phyloP scores from a whole-genome alignment of 2,329 filamentous ascomycete genomes.

The Verticillium nubilum region DNA sequence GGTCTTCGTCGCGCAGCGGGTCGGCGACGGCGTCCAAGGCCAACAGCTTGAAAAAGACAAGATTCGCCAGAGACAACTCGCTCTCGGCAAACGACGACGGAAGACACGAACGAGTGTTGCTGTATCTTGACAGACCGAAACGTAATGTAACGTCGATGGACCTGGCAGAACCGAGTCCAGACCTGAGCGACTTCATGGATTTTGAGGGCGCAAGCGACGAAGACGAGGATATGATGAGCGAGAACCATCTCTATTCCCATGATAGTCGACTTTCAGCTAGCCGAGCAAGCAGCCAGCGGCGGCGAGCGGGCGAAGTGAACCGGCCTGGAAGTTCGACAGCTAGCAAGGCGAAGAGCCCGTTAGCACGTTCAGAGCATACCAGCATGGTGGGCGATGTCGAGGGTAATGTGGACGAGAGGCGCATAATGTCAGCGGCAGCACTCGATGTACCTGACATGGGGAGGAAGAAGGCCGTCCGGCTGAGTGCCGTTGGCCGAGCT shows the following conservation, averaged over 20 bases:
- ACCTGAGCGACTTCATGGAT: conserved; percentile 33
- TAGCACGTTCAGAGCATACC: neutral
- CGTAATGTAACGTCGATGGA: conserved; percentile 18
- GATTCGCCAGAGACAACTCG: neutral
- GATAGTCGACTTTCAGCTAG: neutral
- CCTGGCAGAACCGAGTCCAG: conserved; percentile 24
- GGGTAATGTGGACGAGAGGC: neutral
- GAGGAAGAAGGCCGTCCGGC: conserved; percentile 34
- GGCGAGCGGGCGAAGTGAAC: neutral
- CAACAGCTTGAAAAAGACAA: conserved; percentile 1
- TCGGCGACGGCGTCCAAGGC: neutral
- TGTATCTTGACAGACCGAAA: conserved; percentile 24
- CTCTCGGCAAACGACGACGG: conserved; percentile 2
- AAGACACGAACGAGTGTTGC: conserved; percentile 22
- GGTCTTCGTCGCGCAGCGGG: neutral
- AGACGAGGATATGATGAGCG: conserved; percentile 10
- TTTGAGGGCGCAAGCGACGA: conserved; percentile 20
- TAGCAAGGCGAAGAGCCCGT: neutral
- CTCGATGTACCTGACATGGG: conserved; percentile 10
- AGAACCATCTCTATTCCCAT: neutral
- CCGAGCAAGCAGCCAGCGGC: neutral
- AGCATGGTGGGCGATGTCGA: neutral
- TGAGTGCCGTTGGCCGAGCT: conserved; percentile 32
- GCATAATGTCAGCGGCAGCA: neutral
- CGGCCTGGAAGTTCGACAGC: neutral